A percentile compares a stretch with the other conserved stretches of the same genome.
Evolutionary conservation across 169 alveolate species (phyloP).

Genomic region (Eimeria nieschulzi): DNA sequence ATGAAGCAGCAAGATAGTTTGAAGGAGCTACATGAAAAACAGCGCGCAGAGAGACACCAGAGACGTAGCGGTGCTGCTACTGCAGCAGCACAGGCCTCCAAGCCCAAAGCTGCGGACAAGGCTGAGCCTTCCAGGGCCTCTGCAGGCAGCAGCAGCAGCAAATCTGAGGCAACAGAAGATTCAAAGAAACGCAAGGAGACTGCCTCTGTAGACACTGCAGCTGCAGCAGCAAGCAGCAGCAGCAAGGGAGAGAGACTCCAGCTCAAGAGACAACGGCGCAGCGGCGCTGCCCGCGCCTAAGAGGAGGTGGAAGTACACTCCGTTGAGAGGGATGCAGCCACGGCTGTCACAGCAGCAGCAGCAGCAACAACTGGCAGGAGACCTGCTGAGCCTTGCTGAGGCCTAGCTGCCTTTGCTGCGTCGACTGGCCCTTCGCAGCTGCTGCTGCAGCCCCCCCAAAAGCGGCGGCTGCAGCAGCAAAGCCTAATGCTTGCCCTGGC

Average conservation of each 20-base stretch:
- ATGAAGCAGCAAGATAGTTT: background rate
- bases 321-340: background rate
- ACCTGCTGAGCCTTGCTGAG: background rate
- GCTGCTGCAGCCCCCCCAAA: background rate
- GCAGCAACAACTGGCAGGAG: background rate
- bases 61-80: background rate
- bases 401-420: background rate
- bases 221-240: background rate
- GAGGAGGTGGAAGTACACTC: background rate
- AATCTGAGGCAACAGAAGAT: background rate
- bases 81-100: background rate
- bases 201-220: too few species aligned
- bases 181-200: background rate
- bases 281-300: background rate
- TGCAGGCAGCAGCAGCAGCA: constrained; percentile 2
- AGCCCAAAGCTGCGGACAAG: background rate
- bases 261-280: background rate
- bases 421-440: background rate
- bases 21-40: background rate
- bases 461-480: too few species aligned
- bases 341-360: too few species aligned
- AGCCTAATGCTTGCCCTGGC: too few species aligned
- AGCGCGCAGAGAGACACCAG: background rate
- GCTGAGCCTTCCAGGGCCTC: background rate
- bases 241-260: background rate